Evolutionary conservation across 1,284 basidiomycete genomes (phyloP).

Genomic region (Sporisorium iseilematis-ciliati): DNA sequence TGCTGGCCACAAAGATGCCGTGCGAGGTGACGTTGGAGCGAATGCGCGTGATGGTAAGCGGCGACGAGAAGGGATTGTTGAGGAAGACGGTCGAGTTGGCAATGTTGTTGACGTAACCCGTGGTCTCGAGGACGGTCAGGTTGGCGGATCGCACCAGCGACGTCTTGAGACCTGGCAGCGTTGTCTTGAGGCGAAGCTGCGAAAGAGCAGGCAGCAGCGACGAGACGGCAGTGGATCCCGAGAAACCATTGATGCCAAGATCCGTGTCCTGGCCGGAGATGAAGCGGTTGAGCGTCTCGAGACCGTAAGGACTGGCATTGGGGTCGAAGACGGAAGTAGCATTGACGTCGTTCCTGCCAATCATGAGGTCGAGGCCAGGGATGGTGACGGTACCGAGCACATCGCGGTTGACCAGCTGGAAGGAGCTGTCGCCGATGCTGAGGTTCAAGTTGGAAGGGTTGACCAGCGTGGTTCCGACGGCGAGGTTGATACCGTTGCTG

Average conservation of each 20-base stretch:
- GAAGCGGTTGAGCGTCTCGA: conserved; percentile 79
- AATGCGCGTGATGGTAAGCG: conserved; percentile 76
- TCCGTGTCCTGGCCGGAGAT: conserved; percentile 73
- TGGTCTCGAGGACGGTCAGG: conserved; percentile 76
- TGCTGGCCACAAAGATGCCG: conserved; percentile 78
- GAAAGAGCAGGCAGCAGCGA: conserved; percentile 78
- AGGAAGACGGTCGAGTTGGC: conserved; percentile 78
- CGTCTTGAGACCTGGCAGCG: conserved; percentile 77
- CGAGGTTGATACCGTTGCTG: conserved; percentile 75
- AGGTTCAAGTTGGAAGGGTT: conserved; percentile 82
- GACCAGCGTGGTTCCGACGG: conserved; percentile 75
- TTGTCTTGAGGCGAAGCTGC: conserved; percentile 75
- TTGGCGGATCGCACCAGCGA: conserved; percentile 76
- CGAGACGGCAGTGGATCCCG: conserved; percentile 75
- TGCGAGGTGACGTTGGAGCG: conserved; percentile 77
- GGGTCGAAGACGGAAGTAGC: conserved; percentile 72
- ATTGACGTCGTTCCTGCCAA: conserved; percentile 62
- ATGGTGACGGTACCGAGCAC: conserved; percentile 59
- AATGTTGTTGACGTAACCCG: conserved; percentile 77
- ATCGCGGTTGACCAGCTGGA: conserved; percentile 75
- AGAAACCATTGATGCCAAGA: conserved; percentile 73
- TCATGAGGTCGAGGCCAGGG: conserved; percentile 58
- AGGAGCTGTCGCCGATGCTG: conserved; percentile 63
- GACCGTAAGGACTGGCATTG: conserved; percentile 76
- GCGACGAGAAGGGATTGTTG: conserved; percentile 78